phyloP scores from a whole-genome alignment of 495 filamentous ascomycete genomes.

The Parathielavia hyrcaniae region DNA sequence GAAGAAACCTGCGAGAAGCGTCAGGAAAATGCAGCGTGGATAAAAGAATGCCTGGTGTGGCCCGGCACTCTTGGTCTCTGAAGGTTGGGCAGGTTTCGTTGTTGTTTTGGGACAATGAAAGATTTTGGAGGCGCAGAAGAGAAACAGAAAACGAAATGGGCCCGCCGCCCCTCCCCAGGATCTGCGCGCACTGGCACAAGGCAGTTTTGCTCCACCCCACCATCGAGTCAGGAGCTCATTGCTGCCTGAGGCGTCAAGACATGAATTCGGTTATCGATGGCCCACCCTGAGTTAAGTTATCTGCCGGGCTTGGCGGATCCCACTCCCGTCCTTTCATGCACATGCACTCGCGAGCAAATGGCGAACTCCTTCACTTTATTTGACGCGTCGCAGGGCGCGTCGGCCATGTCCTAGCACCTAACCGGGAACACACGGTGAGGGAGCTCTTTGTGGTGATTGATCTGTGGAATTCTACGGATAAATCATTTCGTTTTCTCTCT shows the following conservation, averaged over 20 bases:
- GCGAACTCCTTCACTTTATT: background rate
- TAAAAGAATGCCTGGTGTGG: constrained; percentile 39
- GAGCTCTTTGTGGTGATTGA: too few species aligned
- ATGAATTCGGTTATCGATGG: too few species aligned
- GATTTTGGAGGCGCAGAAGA: constrained; percentile 32
- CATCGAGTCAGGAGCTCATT: constrained; percentile 9
- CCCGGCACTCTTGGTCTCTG: constrained; percentile 43
- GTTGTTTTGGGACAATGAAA: constrained; percentile 38
- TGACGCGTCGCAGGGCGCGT: background rate
- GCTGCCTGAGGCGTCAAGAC: constrained; percentile 3
- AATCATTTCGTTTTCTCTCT: background rate
- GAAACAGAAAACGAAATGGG: constrained; percentile 31
- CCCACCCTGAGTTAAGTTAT: too few species aligned
- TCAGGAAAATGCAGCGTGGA: constrained; percentile 1
- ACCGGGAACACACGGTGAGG: background rate
- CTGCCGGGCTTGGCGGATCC: background rate
- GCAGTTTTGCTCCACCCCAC: constrained; percentile 8
- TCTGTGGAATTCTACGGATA: background rate
- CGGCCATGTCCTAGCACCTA: background rate
- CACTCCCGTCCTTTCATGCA: constrained; percentile 4
- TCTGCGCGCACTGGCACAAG: background rate
- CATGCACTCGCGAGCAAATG: constrained; percentile 9
- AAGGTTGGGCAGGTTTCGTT: constrained; percentile 52
- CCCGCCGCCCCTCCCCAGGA: constrained; percentile 14
- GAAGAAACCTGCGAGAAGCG: background rate